Evolutionary conservation across 192 early-diverging fungal species (phyloP).

Genomic region (Linnemannia zychae): DNA sequence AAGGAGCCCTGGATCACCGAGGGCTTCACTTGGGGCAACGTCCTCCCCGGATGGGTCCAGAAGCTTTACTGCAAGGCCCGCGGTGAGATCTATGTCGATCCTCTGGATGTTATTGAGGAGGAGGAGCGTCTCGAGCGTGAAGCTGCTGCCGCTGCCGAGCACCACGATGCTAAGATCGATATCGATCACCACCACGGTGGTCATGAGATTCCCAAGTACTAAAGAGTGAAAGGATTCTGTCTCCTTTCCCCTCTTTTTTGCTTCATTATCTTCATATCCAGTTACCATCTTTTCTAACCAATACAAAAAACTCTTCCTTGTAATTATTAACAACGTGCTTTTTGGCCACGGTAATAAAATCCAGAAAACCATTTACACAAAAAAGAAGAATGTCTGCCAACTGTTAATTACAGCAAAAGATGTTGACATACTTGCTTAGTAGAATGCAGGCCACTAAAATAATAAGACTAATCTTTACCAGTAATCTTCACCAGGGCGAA

Average conservation of each 20-base stretch:
- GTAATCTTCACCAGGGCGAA: too few relatives aligned
- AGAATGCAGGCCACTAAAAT: too few relatives aligned
- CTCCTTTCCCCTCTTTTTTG: neutral
- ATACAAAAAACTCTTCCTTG: neutral
- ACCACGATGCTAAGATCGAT: conserved; percentile 42
- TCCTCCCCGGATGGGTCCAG: conserved; percentile 42
- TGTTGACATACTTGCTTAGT: too few relatives aligned
- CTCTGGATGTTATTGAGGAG: conserved; percentile 46
- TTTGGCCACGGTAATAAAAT: conserved; percentile 1
- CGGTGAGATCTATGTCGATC: conserved; percentile 44
- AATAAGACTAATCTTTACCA: too few relatives aligned
- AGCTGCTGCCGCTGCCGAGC: conserved; percentile 39
- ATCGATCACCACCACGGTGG: conserved; percentile 16
- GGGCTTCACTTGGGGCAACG: conserved; percentile 39
- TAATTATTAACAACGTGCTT: conserved; percentile 12
- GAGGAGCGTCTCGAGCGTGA: conserved; percentile 55
- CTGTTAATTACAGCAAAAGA: too few relatives aligned
- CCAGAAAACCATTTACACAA: too few relatives aligned
- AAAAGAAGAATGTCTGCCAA: too few relatives aligned
- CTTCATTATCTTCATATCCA: neutral
- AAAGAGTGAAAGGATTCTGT: neutral
- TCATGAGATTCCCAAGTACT: conserved; percentile 50
- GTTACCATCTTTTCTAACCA: neutral
- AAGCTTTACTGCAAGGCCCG: conserved; percentile 41
- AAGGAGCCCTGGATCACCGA: conserved; percentile 43